These are phyloP conservation scores for Lichtheimia corymbifera DNA, from an alignment of 371 early-diverging fungal species.

Conservation along the genomic window DNA sequence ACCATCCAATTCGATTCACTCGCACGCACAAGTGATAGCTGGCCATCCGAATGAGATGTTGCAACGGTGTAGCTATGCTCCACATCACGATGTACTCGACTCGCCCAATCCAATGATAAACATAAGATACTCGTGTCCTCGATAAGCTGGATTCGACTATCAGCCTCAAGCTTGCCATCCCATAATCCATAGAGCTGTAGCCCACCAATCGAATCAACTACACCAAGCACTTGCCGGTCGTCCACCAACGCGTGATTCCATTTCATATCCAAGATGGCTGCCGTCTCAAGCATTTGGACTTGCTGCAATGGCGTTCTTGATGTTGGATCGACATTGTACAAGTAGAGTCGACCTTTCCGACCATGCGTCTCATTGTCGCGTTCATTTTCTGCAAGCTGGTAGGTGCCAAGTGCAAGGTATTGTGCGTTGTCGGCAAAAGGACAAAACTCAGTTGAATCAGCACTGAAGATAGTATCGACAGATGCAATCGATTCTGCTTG, in stretches of 20 bases:
- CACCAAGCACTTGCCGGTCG: conserved; percentile 50
- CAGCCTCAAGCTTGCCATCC: conserved; percentile 32
- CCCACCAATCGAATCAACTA: conserved; percentile 67
- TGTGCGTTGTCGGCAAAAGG: conserved; percentile 52
- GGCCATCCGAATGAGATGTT: conserved; percentile 73
- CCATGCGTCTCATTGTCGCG: conserved; percentile 29
- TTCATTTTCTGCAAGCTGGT: conserved; percentile 62
- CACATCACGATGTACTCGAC: conserved; percentile 46
- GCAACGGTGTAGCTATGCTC: conserved; percentile 33
- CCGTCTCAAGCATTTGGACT: conserved; percentile 56
- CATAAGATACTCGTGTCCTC: conserved; percentile 61
- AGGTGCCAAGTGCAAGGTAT: conserved; percentile 76
- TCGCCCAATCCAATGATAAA: conserved; percentile 92
- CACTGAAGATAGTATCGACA: conserved; percentile 79
- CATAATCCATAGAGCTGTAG: conserved; percentile 50
- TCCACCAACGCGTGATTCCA: conserved; percentile 66
- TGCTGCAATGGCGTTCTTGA: conserved; percentile 21
- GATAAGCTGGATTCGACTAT: conserved; percentile 36
- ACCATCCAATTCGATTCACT: conserved; percentile 39
- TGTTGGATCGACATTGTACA: conserved; percentile 23
- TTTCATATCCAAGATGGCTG: conserved; percentile 85
- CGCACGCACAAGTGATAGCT: conserved; percentile 47
- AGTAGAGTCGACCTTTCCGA: conserved; percentile 45
- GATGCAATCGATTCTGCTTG: conserved; percentile 21
- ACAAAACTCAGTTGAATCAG: conserved; percentile 83